Evolutionary conservation across 352 stramenopile genomes (phyloP), one percentile per base, ranked within the genome.

Genomic region (Aphanomyces cochlioides): DNA sequence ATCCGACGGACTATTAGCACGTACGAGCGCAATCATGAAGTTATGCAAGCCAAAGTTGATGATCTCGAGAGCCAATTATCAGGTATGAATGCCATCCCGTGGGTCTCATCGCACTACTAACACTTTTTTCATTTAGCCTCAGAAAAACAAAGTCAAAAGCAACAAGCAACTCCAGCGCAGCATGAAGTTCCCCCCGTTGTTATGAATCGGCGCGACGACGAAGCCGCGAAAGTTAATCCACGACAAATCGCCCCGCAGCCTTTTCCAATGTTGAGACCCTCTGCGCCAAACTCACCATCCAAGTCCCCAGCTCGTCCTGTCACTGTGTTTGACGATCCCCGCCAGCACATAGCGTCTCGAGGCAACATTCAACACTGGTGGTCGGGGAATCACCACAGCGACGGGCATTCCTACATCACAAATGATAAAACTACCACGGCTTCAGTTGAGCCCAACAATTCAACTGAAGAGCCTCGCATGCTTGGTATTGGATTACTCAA

Each of bases 331-430:
- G 80, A 83, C 38, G 64, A 70, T 41, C n/a, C 64, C n/a, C 64
- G 64, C 74, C 72, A n/a, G 65, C 71, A 28, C 74, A 73, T 48
- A 63, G 76, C 17, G 65, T 81, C 6, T 74, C 80, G 8, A 13
- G 50, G 64, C 58, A 79, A 76, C 40, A 89, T 90, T 43, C 79
- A 87, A 8, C 84, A 65, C 60, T 90, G 83, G 80, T 90, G 83
- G 83, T 71, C 79, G 1, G 83, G 54, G 19, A 28, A 28, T 6
- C 54, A 61, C 17, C 17, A 28, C 19, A 1, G 54, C 28, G 17
- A 40, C 3, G 7, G 54, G 7, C 28, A 12, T 13, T 61, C n/a
- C 10, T 41, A 60, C 19, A 8, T 7, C 41, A 3, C 34, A 15
- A n/a, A 19, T 21, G 47, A 67, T 67, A 41, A 17, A 57, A 12